Evolutionary conservation across 352 stramenopile species (phyloP), one percentile per base, ranked within the genome.

Genomic region (Poterioochromonas sp.): DNA sequence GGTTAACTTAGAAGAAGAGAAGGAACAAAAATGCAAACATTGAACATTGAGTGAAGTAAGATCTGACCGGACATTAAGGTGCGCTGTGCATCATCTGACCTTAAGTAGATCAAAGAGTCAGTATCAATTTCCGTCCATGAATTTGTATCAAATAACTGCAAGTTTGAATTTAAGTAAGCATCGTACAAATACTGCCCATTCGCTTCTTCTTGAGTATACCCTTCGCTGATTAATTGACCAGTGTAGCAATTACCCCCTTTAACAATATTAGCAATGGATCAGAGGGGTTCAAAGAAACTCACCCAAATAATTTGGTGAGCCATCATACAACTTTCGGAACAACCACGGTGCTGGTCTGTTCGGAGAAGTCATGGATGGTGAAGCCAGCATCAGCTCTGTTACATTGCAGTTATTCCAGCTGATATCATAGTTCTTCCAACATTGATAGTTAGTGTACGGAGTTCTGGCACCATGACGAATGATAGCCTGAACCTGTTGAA

Each of bases 371-470:
- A 32, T 32, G 3, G 5, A 39, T 3, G 65, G 65, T 8, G 65
- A 74, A 34, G 65, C 37, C 8, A 74, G 22, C 65, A 74, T 74
- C 1, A 74, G n/a, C 32, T 74, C 65, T 18, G 65, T 74, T 12
- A 74, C 65, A 54, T 74, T 74, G 65, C 65, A 74, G 29, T 74
- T 74, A 8, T 53, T 74, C 65, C 65, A 74, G 22, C 8, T 51
- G 1, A 74, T n/a, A 35, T n/a, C 20, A 74, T 74, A 74, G 29
- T 74, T 18, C 29, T 15, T 37, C 65, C 65, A 74, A 54, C 65
- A 74, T 18, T 34, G 29, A 34, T 39, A 54, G 0, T 29, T 18
- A 18, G 43, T 34, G 40, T 74, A 74, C 15, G 65, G 65, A 15
- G 65, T 74, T 40, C 65, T 53, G 1, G 65, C 65, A 74, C 65